Evolutionary conservation across 1,139 yeast genomes (phyloP), one percentile per base, ranked within the genome.

Genomic region (Candida sojae): DNA sequence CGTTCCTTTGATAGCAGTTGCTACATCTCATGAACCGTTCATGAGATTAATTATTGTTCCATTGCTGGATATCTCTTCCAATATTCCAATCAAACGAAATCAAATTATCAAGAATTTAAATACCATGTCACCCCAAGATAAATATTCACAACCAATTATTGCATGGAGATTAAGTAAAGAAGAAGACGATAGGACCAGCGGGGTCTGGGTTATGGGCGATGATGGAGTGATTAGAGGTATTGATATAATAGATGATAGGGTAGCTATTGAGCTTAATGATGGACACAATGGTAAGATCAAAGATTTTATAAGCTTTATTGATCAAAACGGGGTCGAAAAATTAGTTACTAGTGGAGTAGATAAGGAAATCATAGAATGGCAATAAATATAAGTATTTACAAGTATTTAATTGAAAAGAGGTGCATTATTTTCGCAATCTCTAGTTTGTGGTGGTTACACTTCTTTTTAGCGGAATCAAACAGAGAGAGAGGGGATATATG

Each of bases 1-100:
- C 3, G 50, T 59, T 5, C 71, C 75, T 7, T 55, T 71, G 50
- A 55, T 82, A 17, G 81, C 82, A 0, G 76, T 84, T 1, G 89
- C 83, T 0, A 88, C 96, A 0, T 84, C 91, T 1, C 93, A 88
- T 56, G 79, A 80, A 29, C 96, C 96, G 2, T 86, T 74, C 58
- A 83, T 87, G 88, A 66, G 96, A 52, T 57, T 87, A 9, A 73
- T 88, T 2, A 62, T 84, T 0, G 73, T 82, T 0, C 58, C 71
- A 21, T 53, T 81, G n/a, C 80, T 80, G 1, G 60, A 64, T 6
- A 47, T 67, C 6, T 31, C 47, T 28, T 23, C 30, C 35, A 45
- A 43, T 1, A 11, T 45, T 10, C 48, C 53, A 9, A 64, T 73
- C 34, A 56, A 57, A 50, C 57, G 80, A 34, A 77, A 78, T 50